These are phyloP conservation scores for Carex pumila DNA, from an alignment of 176 grass and related monocot genomes.

Conservation along the genomic window DNA sequence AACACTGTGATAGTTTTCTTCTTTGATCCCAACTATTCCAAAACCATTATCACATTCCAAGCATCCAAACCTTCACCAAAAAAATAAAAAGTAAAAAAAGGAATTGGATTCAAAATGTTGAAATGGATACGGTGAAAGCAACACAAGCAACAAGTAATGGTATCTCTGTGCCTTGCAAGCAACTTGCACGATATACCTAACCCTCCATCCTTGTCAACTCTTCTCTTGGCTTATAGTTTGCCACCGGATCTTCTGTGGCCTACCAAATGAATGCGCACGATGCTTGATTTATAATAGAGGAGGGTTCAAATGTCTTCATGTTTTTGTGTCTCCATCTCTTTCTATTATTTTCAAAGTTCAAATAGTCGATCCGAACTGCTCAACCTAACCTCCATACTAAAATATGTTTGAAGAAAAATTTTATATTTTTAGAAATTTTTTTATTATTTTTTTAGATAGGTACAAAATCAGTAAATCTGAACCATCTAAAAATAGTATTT, in stretches of 20 bases:
- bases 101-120: slow-evolving; percentile 5
- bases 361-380: no score
- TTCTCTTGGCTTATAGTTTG: neutral
- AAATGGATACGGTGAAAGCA: neutral
- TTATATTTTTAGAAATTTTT: no score
- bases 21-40: neutral
- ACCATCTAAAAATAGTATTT: no score
- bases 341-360: no score
- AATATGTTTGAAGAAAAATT: no score
- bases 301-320: no score
- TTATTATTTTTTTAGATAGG: no score
- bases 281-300: no score
- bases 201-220: slow-evolving; percentile 11
- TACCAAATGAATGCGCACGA: neutral
- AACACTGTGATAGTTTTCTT: neutral
- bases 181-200: slow-evolving; percentile 28
- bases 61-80: neutral
- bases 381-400: no score
- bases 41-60: neutral
- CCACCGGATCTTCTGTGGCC: neutral
- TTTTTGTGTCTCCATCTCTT: no score
- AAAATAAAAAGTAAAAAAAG: neutral
- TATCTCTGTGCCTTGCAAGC: slow-evolving; percentile 27
- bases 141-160: neutral
- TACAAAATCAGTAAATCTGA: no score